Conservation (phyloP, 768 basidiomycete genomes). For the Mycena haematopus region DNA sequence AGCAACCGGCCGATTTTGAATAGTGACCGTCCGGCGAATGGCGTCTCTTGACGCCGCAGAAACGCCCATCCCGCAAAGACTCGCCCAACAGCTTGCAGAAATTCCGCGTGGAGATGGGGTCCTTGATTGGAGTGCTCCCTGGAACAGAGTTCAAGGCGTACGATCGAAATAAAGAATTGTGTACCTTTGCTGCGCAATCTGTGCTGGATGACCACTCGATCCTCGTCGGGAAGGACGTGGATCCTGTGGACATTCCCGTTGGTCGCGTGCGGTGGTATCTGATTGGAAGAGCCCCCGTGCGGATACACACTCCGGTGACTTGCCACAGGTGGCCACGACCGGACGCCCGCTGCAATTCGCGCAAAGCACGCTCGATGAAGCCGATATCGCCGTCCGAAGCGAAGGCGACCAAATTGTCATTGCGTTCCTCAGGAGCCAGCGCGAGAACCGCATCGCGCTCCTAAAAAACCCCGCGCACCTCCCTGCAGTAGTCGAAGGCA, state of each 20-base stretch:
- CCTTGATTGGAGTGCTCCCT: constrained; percentile 1
- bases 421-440: not conserved
- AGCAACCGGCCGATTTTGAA: constrained; percentile 9
- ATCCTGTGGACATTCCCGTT: not conserved
- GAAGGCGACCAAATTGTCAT: constrained; percentile 10
- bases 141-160: constrained; percentile 4
- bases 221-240: not conserved
- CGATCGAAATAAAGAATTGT: not conserved
- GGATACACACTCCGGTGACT: not conserved
- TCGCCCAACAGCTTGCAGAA: not conserved
- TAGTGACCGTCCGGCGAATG: not conserved
- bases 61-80: not conserved
- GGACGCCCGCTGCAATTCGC: not conserved
- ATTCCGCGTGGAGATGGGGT: constrained; percentile 1
- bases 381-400: not conserved
- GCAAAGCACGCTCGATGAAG: not conserved
- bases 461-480: not conserved
- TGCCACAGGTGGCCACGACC: not conserved
- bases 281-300: constrained; percentile 1
- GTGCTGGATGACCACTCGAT: not conserved
- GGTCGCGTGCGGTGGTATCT: not conserved
- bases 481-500: not conserved
- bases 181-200: not conserved
- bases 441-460: not conserved
- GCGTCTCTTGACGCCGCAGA: not conserved